These are phyloP conservation scores for Ogataea ramenticola DNA, from an alignment of 805 yeast genomes.

Conservation along the genomic window DNA sequence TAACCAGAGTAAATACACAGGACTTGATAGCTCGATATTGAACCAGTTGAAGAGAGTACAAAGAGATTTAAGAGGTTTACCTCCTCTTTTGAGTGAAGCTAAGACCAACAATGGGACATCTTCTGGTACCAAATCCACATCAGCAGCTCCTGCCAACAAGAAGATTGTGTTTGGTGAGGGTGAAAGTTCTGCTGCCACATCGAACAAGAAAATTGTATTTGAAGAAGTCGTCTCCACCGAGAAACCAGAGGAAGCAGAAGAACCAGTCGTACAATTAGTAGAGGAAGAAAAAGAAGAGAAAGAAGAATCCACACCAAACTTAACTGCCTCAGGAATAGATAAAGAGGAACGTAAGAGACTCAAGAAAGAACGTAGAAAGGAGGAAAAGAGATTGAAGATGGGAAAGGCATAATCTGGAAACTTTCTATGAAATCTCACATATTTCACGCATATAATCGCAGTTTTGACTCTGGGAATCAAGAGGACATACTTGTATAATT, in stretches of 20 bases:
- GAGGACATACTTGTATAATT: no score
- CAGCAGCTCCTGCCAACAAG: slow-evolving; percentile 6
- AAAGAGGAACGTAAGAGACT: slow-evolving; percentile 21
- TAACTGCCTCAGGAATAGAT: slow-evolving; percentile 7
- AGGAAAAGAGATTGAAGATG: slow-evolving; percentile 11
- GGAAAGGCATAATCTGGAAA: not conserved
- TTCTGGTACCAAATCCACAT: not conserved
- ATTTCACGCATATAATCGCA: no score
- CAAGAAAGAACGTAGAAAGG: slow-evolving; percentile 18
- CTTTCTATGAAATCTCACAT: no score
- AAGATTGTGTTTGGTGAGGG: slow-evolving; percentile 15
- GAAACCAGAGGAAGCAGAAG: not conserved
- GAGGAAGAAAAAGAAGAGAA: slow-evolving; percentile 3
- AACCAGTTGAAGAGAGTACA: slow-evolving; percentile 29
- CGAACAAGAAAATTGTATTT: slow-evolving; percentile 9
- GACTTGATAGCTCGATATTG: slow-evolving; percentile 20
- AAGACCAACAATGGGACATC: not conserved
- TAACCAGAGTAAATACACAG: slow-evolving; percentile 10
- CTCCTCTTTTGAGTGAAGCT: slow-evolving; percentile 25
- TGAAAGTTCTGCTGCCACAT: slow-evolving; percentile 3
- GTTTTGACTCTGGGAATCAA: no score
- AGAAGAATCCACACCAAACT: slow-evolving; percentile 1
- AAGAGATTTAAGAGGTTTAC: slow-evolving; percentile 29
- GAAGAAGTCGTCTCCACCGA: slow-evolving; percentile 8
- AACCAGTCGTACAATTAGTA: not conserved